phyloP scores from a whole-genome alignment of 2,329 filamentous ascomycete genomes.

The Fusarium sarcochroum region DNA sequence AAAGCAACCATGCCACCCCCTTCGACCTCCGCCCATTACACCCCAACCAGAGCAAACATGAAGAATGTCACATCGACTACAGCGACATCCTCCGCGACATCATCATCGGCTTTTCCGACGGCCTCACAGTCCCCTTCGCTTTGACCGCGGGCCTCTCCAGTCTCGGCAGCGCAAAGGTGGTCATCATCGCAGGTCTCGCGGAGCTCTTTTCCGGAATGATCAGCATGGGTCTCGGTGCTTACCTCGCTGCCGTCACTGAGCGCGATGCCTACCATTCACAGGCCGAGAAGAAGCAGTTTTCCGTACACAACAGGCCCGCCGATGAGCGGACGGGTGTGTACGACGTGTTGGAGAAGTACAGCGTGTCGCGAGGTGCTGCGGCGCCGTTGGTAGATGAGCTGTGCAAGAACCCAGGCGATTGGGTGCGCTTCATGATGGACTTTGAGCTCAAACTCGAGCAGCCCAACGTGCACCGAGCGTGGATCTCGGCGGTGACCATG shows the following conservation, averaged over 20 bases:
- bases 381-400: conserved; percentile 65
- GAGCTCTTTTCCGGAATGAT: conserved; percentile 83
- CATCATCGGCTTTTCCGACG: conserved; percentile 83
- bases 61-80: conserved; percentile 54
- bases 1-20: conserved; percentile 27
- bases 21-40: conserved; percentile 42
- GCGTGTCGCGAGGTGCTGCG: conserved; percentile 60
- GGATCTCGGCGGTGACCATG: conserved; percentile 74
- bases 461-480: conserved; percentile 59
- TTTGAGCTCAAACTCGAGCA: conserved; percentile 67
- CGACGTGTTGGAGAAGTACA: conserved; percentile 65
- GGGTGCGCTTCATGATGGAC: conserved; percentile 72
- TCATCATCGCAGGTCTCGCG: conserved; percentile 80
- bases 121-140: conserved; percentile 84
- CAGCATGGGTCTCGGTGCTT: conserved; percentile 83
- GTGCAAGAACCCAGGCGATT: conserved; percentile 62
- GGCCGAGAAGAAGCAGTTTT: conserved; percentile 59
- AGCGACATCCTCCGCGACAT: conserved; percentile 70
- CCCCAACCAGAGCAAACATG: conserved; percentile 41
- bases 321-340: conserved; percentile 64
- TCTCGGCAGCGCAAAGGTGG: conserved; percentile 74
- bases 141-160: conserved; percentile 80
- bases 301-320: conserved; percentile 60
- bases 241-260: conserved; percentile 75
- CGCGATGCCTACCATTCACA: conserved; percentile 65